Conservation (phyloP, 257 asterid species). For the Solanum virginianum region DNA sequence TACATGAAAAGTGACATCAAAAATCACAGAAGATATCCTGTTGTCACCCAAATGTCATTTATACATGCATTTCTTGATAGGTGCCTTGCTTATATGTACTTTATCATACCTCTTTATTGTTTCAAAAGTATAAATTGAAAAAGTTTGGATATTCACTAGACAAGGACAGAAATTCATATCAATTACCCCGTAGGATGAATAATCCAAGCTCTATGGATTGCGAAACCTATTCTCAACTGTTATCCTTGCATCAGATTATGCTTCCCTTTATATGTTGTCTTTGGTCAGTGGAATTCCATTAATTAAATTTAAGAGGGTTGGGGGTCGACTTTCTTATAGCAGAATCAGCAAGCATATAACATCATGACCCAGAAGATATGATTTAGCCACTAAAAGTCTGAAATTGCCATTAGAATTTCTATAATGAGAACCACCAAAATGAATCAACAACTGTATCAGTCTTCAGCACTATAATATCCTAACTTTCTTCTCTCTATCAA, state of each 20-base stretch:
- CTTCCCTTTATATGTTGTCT: not conserved
- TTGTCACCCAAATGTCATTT: not conserved
- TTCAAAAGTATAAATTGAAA: not conserved
- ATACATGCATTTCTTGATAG: not conserved
- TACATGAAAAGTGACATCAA: slow-evolving; percentile 1
- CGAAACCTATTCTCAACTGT: not conserved
- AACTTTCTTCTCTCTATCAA: not conserved
- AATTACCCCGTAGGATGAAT: not conserved
- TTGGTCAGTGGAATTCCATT: not conserved
- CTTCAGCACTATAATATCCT: not conserved
- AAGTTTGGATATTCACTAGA: not conserved
- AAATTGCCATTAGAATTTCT: not conserved
- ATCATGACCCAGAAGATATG: not conserved
- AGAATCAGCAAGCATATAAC: not conserved
- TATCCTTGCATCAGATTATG: not conserved
- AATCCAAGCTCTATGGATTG: not conserved
- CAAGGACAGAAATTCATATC: not conserved
- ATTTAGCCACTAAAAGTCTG: not conserved
- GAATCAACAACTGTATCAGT: not conserved
- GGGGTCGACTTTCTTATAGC: not conserved
- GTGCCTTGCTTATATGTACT: not conserved
- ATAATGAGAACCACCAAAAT: not conserved
- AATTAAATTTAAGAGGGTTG: not conserved
- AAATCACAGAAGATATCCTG: not conserved
- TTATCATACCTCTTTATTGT: not conserved